Conservation (phyloP, 1,284 basidiomycete species). For the Austroboletus niveus region DNA sequence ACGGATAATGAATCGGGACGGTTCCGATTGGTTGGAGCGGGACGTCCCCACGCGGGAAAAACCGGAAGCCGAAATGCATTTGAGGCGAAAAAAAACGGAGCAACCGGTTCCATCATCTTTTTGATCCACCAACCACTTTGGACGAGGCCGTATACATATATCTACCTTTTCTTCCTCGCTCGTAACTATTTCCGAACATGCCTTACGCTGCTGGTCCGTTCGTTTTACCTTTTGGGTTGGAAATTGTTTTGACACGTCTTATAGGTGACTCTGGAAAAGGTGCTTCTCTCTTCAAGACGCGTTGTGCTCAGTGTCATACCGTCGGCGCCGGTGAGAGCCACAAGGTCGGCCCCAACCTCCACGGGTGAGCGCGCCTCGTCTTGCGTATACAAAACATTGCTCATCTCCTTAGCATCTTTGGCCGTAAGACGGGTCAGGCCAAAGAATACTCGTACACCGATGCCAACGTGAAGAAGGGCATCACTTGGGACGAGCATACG, state of each 20-base stretch:
- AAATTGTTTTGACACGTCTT: neutral
- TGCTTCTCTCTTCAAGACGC: conserved; percentile 92
- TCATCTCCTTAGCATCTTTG: conserved; percentile 55
- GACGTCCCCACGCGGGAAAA: conserved; percentile 22
- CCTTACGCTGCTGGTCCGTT: conserved; percentile 30
- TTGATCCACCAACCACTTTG: neutral
- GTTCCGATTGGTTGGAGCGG: conserved; percentile 26
- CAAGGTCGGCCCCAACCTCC: conserved; percentile 94
- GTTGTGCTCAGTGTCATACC: conserved; percentile 98
- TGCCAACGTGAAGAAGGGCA: conserved; percentile 95
- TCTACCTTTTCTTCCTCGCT: conserved; percentile 1
- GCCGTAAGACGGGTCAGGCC: conserved; percentile 88
- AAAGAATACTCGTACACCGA: conserved; percentile 91
- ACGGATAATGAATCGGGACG: neutral
- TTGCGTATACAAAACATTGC: neutral
- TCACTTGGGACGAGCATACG: conserved; percentile 85
- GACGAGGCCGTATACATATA: conserved; percentile 3
- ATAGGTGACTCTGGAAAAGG: conserved; percentile 87
- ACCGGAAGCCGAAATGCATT: conserved; percentile 26
- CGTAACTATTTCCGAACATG: conserved; percentile 17
- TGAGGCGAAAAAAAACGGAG: conserved; percentile 15
- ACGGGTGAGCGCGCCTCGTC: conserved; percentile 58
- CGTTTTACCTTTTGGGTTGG: neutral
- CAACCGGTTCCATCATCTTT: conserved; percentile 1
- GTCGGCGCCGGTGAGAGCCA: conserved; percentile 79